A percentile compares a stretch with the other conserved stretches of the same genome.
Conservation (phyloP, 352 stramenopile genomes). For the Phytopythium helicoides region DNA sequence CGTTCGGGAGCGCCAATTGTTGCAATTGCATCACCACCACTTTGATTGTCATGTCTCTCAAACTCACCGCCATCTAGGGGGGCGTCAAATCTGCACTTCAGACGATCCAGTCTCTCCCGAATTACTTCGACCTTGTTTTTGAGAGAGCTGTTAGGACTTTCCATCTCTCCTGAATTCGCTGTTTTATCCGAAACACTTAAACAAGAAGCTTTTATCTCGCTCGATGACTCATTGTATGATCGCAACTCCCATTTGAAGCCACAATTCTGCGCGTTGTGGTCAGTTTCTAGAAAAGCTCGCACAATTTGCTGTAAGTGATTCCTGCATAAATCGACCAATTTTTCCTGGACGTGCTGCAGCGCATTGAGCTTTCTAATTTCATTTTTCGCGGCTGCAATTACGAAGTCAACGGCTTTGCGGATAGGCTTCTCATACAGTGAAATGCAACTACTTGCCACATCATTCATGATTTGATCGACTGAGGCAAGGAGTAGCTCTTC, state of each 20-base stretch:
- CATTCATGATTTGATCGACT: conserved; percentile 40
- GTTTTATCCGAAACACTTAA: too few relatives aligned
- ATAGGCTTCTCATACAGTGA: conserved; percentile 43
- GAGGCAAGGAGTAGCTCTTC: conserved; percentile 29
- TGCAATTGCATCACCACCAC: too few relatives aligned
- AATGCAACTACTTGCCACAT: conserved; percentile 36
- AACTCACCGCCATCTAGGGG: too few relatives aligned
- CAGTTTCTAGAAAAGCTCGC: conserved; percentile 37
- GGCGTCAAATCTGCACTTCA: too few relatives aligned
- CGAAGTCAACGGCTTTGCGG: conserved; percentile 18
- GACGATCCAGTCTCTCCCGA: too few relatives aligned
- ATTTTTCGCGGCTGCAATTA: too few relatives aligned
- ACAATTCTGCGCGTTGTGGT: conserved; percentile 25
- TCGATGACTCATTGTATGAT: too few relatives aligned
- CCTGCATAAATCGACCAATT: conserved; percentile 41
- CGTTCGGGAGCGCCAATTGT: background rate
- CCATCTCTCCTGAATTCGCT: too few relatives aligned
- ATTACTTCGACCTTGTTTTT: too few relatives aligned
- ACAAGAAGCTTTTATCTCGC: too few relatives aligned
- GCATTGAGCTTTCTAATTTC: conserved; percentile 7
- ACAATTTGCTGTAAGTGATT: conserved; percentile 55
- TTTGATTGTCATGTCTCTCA: too few relatives aligned
- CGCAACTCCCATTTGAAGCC: background rate
- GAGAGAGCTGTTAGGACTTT: too few relatives aligned
- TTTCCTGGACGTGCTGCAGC: conserved; percentile 38